phyloP scores from a whole-genome alignment of 1,139 yeast genomes.

The Candida dubliniensis region DNA sequence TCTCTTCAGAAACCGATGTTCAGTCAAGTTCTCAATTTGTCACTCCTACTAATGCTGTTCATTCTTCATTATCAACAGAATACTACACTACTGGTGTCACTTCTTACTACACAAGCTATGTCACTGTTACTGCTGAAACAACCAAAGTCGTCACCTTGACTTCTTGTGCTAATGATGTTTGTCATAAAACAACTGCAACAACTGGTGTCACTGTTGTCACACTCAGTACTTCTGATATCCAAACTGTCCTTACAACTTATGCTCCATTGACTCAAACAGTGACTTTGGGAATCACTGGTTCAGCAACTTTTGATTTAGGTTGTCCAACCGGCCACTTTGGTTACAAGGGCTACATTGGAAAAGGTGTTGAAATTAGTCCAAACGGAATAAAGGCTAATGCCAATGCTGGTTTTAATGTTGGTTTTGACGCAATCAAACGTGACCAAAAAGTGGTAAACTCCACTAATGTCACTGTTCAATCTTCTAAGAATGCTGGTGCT shows the following conservation, averaged over 20 bases:
- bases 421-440: not conserved
- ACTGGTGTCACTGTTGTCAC: conserved; percentile 30
- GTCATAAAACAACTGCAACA: conserved; percentile 29
- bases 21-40: no score
- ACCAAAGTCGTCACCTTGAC: conserved; percentile 42
- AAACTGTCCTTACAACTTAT: conserved; percentile 18
- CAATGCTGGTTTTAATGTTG: not conserved
- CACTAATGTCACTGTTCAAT: no score
- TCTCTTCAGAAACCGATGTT: no score
- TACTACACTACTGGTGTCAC: not conserved
- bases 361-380: not conserved
- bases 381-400: not conserved
- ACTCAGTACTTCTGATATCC: conserved; percentile 24
- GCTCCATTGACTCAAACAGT: conserved; percentile 19
- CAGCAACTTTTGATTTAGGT: not conserved
- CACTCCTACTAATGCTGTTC: not conserved
- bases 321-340: not conserved
- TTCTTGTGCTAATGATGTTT: conserved; percentile 40
- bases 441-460: no score
- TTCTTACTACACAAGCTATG: conserved; percentile 2
- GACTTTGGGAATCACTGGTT: not conserved
- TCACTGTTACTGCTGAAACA: conserved; percentile 15
- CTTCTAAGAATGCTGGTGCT: no score
- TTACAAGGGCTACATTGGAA: not conserved
- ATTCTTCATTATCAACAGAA: not conserved